Conservation (phyloP, 345 rosid species). For the Garcia nutans region DNA sequence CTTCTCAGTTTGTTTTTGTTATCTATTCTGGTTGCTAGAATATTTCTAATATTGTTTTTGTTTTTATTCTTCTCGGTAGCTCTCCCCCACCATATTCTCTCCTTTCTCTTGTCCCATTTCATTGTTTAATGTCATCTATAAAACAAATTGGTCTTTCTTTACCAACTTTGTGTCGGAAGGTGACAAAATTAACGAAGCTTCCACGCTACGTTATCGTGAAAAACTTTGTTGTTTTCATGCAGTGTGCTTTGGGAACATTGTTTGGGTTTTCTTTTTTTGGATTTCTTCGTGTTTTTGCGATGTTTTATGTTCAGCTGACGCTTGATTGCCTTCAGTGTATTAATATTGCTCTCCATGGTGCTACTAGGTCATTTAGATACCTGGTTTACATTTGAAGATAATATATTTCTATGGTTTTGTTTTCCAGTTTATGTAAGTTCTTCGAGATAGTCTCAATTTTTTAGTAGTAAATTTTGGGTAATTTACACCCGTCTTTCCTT, state of each 20-base stretch:
- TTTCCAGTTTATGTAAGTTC: background rate
- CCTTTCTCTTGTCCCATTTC: too few species aligned
- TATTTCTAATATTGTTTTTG: too few species aligned
- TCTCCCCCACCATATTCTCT: too few species aligned
- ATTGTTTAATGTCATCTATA: conserved; percentile 12
- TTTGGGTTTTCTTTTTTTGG: background rate
- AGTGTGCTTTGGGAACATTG: conserved; percentile 23
- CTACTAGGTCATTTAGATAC: conserved; percentile 22
- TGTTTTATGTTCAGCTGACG: background rate
- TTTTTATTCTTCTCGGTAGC: too few species aligned
- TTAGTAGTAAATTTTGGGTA: background rate
- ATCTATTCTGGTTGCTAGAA: too few species aligned
- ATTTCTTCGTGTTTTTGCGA: too few species aligned
- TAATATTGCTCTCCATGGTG: conserved; percentile 32
- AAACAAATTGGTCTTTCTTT: conserved; percentile 37
- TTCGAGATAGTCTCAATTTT: background rate
- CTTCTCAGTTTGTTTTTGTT: too few species aligned
- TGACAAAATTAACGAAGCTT: conserved; percentile 32
- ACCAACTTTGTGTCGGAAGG: conserved; percentile 49
- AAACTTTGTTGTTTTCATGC: conserved; percentile 15
- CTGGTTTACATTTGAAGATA: conserved; percentile 35
- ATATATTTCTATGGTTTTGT: background rate
- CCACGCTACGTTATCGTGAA: conserved; percentile 22
- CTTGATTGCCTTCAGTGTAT: background rate
- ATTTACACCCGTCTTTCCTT: too few species aligned